Percentiles rank a stretch among this genome's conserved stretches.
Conservation (phyloP, 768 basidiomycete species). For the Amanita jacksonii region DNA sequence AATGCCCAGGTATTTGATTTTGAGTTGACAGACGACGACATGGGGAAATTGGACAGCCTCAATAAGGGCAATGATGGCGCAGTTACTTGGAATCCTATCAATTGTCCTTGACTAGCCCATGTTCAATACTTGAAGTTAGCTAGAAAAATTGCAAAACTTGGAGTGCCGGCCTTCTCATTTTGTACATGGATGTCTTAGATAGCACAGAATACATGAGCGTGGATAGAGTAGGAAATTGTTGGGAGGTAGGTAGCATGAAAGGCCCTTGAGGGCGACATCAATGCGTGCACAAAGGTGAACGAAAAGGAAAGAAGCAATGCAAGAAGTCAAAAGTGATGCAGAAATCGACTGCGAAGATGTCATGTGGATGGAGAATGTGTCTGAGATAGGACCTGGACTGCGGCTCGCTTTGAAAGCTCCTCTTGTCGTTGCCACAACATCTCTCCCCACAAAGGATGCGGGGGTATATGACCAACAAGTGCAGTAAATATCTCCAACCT, state of each 20-base stretch:
- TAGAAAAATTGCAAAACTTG: too few relatives aligned
- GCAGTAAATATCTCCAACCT: conserved; percentile 85
- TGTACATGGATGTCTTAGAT: conserved; percentile 1
- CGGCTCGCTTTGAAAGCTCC: conserved; percentile 29
- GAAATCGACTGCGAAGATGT: not conserved
- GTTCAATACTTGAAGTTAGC: too few relatives aligned
- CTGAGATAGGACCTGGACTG: conserved; percentile 6
- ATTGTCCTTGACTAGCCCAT: conserved; percentile 28
- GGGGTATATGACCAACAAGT: conserved; percentile 82
- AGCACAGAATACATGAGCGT: conserved; percentile 8
- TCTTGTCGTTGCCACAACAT: conserved; percentile 78
- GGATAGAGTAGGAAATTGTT: conserved; percentile 1
- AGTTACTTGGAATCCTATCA: conserved; percentile 79
- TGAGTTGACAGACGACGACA: conserved; percentile 53
- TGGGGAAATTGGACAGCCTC: conserved; percentile 53
- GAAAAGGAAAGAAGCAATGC: not conserved
- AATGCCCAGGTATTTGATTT: conserved; percentile 77
- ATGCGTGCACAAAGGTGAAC: conserved; percentile 1
- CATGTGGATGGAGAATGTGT: not conserved
- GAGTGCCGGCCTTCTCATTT: not conserved
- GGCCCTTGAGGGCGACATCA: not conserved
- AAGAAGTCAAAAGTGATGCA: not conserved
- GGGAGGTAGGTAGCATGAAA: conserved; percentile 1
- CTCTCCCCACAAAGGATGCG: conserved; percentile 91
- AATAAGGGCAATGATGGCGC: conserved; percentile 69